Evolutionary conservation across 257 asterid species (phyloP).

Genomic region (Mentha longifolia): DNA sequence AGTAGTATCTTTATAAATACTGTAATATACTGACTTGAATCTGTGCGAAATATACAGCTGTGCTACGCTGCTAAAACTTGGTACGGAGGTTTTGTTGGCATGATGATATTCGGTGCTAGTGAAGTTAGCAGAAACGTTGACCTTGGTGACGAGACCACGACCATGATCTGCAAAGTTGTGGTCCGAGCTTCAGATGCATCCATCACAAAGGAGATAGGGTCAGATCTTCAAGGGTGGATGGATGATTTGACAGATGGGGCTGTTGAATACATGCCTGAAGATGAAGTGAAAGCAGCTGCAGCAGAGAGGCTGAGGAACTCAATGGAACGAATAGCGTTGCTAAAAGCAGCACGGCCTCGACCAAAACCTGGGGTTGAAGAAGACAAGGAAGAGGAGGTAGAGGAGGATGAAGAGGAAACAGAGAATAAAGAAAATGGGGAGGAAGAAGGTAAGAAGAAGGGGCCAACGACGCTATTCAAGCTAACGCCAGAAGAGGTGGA

Average conservation of each 20-base stretch:
- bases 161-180: slow-evolving; percentile 94
- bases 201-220: slow-evolving; percentile 79
- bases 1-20: background rate
- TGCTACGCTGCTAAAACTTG: slow-evolving; percentile 97
- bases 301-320: slow-evolving; percentile 84
- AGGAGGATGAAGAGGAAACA: slow-evolving; percentile 35
- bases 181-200: slow-evolving; percentile 90
- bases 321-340: slow-evolving; percentile 85
- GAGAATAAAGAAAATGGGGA: slow-evolving; percentile 31
- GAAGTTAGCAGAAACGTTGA: slow-evolving; percentile 98
- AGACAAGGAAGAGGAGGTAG: slow-evolving; percentile 45
- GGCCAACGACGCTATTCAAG: slow-evolving; percentile 73
- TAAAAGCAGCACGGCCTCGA: slow-evolving; percentile 87
- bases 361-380: slow-evolving; percentile 57
- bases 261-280: slow-evolving; percentile 90
- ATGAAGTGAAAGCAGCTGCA: slow-evolving; percentile 88
- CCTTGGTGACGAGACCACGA: slow-evolving; percentile 94
- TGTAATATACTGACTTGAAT: too few species aligned
- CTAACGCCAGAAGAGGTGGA: slow-evolving; percentile 85
- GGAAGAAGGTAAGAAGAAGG: slow-evolving; percentile 62
- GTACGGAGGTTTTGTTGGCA: slow-evolving; percentile 91
- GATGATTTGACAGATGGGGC: slow-evolving; percentile 94
- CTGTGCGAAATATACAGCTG: slow-evolving; percentile 46
- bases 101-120: slow-evolving; percentile 97
- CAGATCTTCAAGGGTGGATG: slow-evolving; percentile 94